phyloP scores from a whole-genome alignment of 257 asterid species.

The Nicotiana undulata region DNA sequence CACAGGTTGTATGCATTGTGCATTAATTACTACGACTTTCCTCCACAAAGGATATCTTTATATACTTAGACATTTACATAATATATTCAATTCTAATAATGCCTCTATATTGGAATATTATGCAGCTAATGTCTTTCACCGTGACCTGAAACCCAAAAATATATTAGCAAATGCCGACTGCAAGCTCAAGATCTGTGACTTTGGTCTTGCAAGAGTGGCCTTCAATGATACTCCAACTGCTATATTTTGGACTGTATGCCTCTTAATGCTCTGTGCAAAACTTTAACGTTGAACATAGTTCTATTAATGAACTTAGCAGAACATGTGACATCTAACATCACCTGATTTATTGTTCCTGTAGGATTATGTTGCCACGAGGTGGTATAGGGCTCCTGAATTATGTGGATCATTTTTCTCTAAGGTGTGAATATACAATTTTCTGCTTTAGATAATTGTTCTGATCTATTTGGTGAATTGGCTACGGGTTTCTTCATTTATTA shows the following conservation, averaged over 20 bases:
- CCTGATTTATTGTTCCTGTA: constrained; percentile 18
- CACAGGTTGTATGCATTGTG: constrained; percentile 45
- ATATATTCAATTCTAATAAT: background rate
- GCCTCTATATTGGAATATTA: background rate
- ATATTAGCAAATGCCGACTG: constrained; percentile 91
- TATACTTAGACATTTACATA: background rate
- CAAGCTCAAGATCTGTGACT: constrained; percentile 80
- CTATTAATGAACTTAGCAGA: background rate
- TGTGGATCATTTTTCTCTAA: constrained; percentile 99
- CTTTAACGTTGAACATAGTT: background rate
- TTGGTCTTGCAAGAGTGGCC: constrained; percentile 91
- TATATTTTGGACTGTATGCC: constrained; percentile 81
- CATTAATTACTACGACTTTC: background rate
- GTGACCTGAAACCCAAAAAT: constrained; percentile 82
- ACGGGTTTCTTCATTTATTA: background rate
- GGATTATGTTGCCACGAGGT: constrained; percentile 98
- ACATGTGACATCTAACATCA: background rate
- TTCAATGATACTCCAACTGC: constrained; percentile 91
- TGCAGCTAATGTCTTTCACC: constrained; percentile 84
- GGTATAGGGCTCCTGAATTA: constrained; percentile 96
- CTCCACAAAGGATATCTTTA: background rate
- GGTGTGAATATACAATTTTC: constrained; percentile 32
- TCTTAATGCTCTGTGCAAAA: background rate
- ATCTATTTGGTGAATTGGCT: background rate
- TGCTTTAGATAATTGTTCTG: background rate